phyloP scores from a whole-genome alignment of 306 rosid genomes.

The Cicer pinnatifidum region DNA sequence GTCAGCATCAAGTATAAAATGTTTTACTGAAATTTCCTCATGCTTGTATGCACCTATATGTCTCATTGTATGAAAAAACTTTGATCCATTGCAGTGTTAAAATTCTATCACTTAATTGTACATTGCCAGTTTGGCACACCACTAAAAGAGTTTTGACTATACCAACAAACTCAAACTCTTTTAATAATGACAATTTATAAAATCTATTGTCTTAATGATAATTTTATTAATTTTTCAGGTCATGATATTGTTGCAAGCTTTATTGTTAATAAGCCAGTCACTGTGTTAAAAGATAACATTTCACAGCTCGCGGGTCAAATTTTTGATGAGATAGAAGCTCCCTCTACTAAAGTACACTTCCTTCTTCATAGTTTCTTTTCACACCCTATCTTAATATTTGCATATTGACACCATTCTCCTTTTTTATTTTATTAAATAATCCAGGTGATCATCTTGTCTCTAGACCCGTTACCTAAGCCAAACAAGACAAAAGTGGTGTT shows the following conservation, averaged over 20 bases:
- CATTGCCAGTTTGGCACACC: slow-evolving; percentile 13
- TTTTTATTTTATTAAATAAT: slow-evolving; percentile 2
- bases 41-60: not conserved
- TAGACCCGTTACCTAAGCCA: slow-evolving; percentile 54
- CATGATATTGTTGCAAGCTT: slow-evolving; percentile 83
- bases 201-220: slow-evolving; percentile 18
- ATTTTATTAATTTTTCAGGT: slow-evolving; percentile 53
- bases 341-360: slow-evolving; percentile 63
- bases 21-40: not conserved
- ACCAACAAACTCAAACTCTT: slow-evolving; percentile 20
- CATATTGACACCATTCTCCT: slow-evolving; percentile 30
- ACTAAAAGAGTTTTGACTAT: slow-evolving; percentile 20
- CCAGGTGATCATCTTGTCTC: slow-evolving; percentile 73
- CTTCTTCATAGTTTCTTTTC: slow-evolving; percentile 34
- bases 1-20: slow-evolving; percentile 1
- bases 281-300: slow-evolving; percentile 67
- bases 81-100: not conserved
- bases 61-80: slow-evolving; percentile 8
- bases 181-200: slow-evolving; percentile 13
- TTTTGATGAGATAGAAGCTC: slow-evolving; percentile 62
- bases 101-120: slow-evolving; percentile 32
- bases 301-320: slow-evolving; percentile 65
- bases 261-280: slow-evolving; percentile 55
- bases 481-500: slow-evolving; percentile 75
- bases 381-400: slow-evolving; percentile 18